Evolutionary conservation across 2,329 filamentous ascomycete species (phyloP).

Genomic region (Diaporthe batatas): DNA sequence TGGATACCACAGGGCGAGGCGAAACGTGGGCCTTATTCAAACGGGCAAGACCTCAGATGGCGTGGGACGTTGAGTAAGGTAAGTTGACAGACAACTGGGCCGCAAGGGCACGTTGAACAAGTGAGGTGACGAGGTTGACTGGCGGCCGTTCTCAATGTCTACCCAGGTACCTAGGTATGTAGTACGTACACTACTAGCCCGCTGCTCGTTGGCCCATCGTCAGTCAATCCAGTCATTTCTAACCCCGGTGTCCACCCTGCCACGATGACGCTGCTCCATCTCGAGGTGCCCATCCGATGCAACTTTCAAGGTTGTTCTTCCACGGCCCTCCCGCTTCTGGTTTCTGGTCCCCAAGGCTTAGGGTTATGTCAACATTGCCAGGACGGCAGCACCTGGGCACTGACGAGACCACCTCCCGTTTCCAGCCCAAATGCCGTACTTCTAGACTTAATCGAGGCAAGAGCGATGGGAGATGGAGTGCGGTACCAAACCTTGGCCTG

Average conservation of each 20-base stretch:
- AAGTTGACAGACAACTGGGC: not conserved
- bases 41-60: constrained; percentile 19
- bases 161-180: no score
- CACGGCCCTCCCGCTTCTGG: not conserved
- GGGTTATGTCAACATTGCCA: constrained; percentile 9
- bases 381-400: constrained; percentile 11
- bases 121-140: constrained; percentile 27
- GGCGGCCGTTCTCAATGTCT: constrained; percentile 4
- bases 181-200: no score
- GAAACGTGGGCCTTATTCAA: constrained; percentile 19
- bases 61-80: constrained; percentile 7
- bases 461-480: not conserved
- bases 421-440: constrained; percentile 5
- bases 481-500: not conserved
- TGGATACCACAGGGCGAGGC: not conserved
- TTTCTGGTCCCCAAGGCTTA: not conserved
- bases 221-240: constrained; percentile 6
- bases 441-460: not conserved
- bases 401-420: not conserved
- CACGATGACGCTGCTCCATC: constrained; percentile 14
- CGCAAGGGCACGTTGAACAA: constrained; percentile 5
- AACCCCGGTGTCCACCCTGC: constrained; percentile 8
- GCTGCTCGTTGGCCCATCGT: not conserved
- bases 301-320: constrained; percentile 22
- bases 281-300: constrained; percentile 5